A percentile compares a stretch with the other conserved stretches of the same genome.
phyloP scores from a whole-genome alignment of 2,329 filamentous ascomycete species.

The Diaporthe citrichinensis region DNA sequence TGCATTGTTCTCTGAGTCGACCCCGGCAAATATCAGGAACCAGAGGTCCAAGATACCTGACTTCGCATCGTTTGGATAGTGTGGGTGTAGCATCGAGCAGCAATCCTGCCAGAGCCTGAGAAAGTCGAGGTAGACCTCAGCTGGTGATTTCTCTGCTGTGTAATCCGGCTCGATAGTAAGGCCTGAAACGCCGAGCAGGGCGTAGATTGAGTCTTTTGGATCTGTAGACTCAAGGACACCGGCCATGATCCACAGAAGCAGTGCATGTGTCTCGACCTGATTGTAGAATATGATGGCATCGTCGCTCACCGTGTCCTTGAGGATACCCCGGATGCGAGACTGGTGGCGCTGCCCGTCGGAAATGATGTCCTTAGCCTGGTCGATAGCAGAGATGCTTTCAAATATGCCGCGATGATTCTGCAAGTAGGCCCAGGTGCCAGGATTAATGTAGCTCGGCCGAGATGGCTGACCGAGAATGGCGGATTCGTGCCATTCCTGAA shows the following conservation, averaged over 20 bases:
- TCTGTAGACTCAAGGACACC: neutral
- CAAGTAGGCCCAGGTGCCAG: neutral
- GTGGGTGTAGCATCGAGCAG: neutral
- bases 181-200: neutral
- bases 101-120: neutral
- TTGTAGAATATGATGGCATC: conserved; percentile 2
- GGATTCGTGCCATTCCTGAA: neutral
- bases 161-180: neutral
- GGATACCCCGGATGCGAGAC: neutral
- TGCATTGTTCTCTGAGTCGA: neutral
- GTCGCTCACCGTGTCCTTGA: neutral
- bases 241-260: neutral
- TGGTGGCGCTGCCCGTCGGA: neutral
- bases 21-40: neutral
- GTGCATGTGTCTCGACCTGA: neutral
- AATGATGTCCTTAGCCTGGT: neutral
- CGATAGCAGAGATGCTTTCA: neutral
- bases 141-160: neutral
- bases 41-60: neutral
- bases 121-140: neutral
- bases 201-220: neutral
- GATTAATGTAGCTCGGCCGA: neutral
- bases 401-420: neutral
- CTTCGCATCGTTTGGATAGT: neutral
- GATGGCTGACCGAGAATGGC: neutral